Percentiles rank a stretch among this genome's conserved stretches.
Evolutionary conservation across 805 yeast genomes (phyloP).

Genomic region (Candida easanensis): DNA sequence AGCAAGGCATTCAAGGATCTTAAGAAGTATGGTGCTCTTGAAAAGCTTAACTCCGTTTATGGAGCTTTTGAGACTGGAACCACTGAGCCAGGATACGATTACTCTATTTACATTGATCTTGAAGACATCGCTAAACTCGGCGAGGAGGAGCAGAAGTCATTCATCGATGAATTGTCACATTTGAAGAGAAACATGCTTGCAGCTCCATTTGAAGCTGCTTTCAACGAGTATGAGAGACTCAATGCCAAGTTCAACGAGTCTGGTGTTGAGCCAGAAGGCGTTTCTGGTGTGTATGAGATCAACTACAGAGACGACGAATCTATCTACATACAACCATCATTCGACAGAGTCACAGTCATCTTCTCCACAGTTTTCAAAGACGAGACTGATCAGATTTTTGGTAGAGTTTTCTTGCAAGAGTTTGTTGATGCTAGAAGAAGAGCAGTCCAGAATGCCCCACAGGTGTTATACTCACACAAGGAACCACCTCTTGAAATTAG

Average conservation of each 20-base stretch:
- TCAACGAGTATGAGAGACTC: slow-evolving; percentile 70
- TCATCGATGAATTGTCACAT: slow-evolving; percentile 65
- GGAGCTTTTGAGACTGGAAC: slow-evolving; percentile 37
- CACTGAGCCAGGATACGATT: slow-evolving; percentile 77
- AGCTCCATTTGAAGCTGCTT: slow-evolving; percentile 89
- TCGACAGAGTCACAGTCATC: slow-evolving; percentile 94
- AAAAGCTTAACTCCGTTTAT: slow-evolving; percentile 51
- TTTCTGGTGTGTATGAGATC: slow-evolving; percentile 35
- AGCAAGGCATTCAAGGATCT: slow-evolving; percentile 80
- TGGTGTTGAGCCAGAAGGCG: slow-evolving; percentile 25
- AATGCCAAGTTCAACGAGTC: slow-evolving; percentile 29
- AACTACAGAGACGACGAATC: slow-evolving; percentile 93
- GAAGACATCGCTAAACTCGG: slow-evolving; percentile 33
- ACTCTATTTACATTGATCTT: slow-evolving; percentile 68
- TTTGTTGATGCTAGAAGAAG: slow-evolving; percentile 95
- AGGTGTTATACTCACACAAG: slow-evolving; percentile 83
- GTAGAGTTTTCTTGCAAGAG: slow-evolving; percentile 87
- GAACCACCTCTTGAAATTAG: slow-evolving; percentile 92
- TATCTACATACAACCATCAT: slow-evolving; percentile 85
- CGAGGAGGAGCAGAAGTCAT: slow-evolving; percentile 46
- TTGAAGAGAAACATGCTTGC: slow-evolving; percentile 87
- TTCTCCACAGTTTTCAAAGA: slow-evolving; percentile 94
- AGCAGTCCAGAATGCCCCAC: slow-evolving; percentile 97
- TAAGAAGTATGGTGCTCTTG: slow-evolving; percentile 58
- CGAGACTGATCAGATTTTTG: slow-evolving; percentile 91